These are phyloP conservation scores for Rhizopogon vesiculosus DNA, from an alignment of 768 basidiomycete genomes.

Conservation along the genomic window DNA sequence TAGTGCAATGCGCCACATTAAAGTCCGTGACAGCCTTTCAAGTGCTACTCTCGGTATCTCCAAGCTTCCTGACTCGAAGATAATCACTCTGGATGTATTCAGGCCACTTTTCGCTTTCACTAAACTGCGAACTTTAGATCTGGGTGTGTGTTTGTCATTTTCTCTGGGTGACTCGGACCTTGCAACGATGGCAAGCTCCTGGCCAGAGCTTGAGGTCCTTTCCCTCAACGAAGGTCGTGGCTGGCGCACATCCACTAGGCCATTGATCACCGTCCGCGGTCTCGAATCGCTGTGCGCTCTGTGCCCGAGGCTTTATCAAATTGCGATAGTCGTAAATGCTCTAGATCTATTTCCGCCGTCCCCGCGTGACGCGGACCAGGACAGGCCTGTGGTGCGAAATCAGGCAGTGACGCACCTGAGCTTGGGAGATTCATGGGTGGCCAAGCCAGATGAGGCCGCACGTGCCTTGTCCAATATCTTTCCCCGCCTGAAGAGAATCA, in stretches of 20 bases:
- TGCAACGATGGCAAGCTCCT: background rate
- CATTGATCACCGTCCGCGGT: background rate
- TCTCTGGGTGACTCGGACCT: background rate
- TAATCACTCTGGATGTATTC: background rate
- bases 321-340: background rate
- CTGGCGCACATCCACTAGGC: background rate
- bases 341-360: background rate
- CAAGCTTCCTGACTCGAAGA: background rate
- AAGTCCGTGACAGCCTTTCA: background rate
- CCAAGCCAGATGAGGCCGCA: background rate
- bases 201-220: background rate
- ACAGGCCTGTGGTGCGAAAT: background rate
- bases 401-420: background rate
- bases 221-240: background rate
- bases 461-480: background rate
- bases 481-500: background rate
- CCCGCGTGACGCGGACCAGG: background rate
- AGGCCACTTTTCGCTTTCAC: background rate
- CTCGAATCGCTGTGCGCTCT: background rate
- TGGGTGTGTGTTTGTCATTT: conserved; percentile 1
- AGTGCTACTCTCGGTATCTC: background rate
- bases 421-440: background rate
- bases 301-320: background rate
- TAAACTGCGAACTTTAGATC: background rate
- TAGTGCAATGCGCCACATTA: background rate